Percentiles rank a stretch among this genome's conserved stretches.
Conservation (phyloP, 2,329 filamentous ascomycete species). For the Hymenoscyphus occultus region DNA sequence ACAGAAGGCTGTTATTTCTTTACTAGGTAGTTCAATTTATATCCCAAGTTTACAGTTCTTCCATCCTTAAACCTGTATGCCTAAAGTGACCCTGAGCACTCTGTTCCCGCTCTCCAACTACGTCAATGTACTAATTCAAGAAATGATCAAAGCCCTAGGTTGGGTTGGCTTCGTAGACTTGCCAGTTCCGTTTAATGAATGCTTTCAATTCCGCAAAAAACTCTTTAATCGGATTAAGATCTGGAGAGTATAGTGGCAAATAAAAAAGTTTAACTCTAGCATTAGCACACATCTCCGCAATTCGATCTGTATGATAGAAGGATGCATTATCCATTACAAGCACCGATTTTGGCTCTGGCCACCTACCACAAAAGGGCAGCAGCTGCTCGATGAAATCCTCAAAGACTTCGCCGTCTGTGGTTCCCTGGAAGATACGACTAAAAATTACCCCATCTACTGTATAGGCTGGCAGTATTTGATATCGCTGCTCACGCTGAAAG, state of each 20-base stretch:
- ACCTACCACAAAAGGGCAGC: conserved; percentile 35
- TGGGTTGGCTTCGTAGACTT: conserved; percentile 21
- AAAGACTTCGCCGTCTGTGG: conserved; percentile 33
- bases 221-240: conserved; percentile 32
- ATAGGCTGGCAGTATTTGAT: conserved; percentile 32
- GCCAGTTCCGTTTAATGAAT: conserved; percentile 31
- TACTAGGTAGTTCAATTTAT: conserved; percentile 1
- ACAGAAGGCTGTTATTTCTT: conserved; percentile 1
- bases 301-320: conserved; percentile 32
- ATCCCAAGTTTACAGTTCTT: conserved; percentile 18
- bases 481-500: conserved; percentile 27
- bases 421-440: conserved; percentile 32
- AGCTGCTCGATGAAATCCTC: conserved; percentile 38
- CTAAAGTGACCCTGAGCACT: conserved; percentile 28
- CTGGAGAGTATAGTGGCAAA: conserved; percentile 28
- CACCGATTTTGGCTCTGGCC: conserved; percentile 37
- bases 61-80: conserved; percentile 17
- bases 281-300: conserved; percentile 33
- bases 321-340: conserved; percentile 40
- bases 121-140: conserved; percentile 29
- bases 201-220: conserved; percentile 31
- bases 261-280: conserved; percentile 28
- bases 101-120: conserved; percentile 23
- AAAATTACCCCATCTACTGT: conserved; percentile 31
- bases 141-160: conserved; percentile 27